Evolutionary conservation across 306 rosid genomes (phyloP).

Genomic region (Alnus rubra): DNA sequence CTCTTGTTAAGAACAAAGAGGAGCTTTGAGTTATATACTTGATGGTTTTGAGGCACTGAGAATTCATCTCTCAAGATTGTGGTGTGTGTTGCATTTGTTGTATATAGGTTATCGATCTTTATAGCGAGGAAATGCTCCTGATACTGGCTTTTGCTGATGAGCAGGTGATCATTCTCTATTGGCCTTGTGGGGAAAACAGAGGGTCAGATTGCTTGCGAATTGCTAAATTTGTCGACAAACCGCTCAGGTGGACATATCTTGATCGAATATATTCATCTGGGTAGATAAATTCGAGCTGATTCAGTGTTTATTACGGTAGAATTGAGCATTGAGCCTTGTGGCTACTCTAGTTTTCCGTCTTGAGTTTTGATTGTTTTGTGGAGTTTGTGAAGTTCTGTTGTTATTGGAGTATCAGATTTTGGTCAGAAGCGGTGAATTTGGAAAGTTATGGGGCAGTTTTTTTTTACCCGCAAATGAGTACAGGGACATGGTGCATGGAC

Average conservation of each 20-base stretch:
- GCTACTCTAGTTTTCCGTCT: background rate
- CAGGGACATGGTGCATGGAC: constrained; percentile 27
- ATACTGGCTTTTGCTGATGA: constrained; percentile 22
- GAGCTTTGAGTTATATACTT: background rate
- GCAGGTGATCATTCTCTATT: constrained; percentile 27
- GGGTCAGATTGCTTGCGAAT: constrained; percentile 15
- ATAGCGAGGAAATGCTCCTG: constrained; percentile 27
- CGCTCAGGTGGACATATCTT: background rate
- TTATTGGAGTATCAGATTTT: background rate
- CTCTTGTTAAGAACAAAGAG: background rate
- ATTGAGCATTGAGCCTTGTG: constrained; percentile 4
- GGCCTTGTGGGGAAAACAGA: constrained; percentile 23
- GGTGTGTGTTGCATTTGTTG: constrained; percentile 23
- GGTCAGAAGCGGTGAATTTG: background rate
- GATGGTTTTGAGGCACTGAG: constrained; percentile 2
- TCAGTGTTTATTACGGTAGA: background rate
- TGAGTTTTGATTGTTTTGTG: background rate
- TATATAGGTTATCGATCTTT: constrained; percentile 6
- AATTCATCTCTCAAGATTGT: constrained; percentile 11
- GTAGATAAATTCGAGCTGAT: background rate
- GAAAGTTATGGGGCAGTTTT: constrained; percentile 1
- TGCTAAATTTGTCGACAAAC: constrained; percentile 9
- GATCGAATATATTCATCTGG: background rate
- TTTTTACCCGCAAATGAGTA: constrained; percentile 11
- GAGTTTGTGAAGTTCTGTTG: background rate